Base-by-base conservation (phyloP, 768 basidiomycete genomes). In the Leccinum variicolor region DNA sequence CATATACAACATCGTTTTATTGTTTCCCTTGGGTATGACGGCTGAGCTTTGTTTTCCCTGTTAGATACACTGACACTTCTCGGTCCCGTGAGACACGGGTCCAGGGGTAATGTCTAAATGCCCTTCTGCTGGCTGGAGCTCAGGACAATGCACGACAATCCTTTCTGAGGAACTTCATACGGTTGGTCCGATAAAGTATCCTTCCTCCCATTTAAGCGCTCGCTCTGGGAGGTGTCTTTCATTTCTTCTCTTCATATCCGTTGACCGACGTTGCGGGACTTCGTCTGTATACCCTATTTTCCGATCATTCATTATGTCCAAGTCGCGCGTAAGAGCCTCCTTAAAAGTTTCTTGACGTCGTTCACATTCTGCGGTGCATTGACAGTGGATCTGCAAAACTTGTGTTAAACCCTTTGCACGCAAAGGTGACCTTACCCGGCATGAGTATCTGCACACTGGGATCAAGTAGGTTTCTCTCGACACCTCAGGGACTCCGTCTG, bases 381-480 rank as follows among this genome's bases (percentile, higher is more conserved):
- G n/a, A 45, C 31, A 79, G 76, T 76, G 69, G 67, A 55, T 56
- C 50, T 84, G 83, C 65, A 34, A 67, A 34, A 60, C 69, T 53
- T 89, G 86, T 72, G 26, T 47, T 6, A 85, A 80, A 62, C 53
- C 63, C 29, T 88, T 89, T 64, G 63, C 68, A 4, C 81, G 85
- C 48, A 82, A 79, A 66, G 81, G 81, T 21, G 88, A 89, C 66
- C 77, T 84, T 36, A 79, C 73, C 45, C 81, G 87, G 58, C 89
- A 90, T 62, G 58, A 75, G 52, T 60, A 66, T 21, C 65, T 80
- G 21, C 87, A 89, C 63, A 72, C 70, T 19, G 80, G 79, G 23
- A 64, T 74, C 47, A 84, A 75, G 87, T 87, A 52, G 5, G 73
- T 61, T 31, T 49, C 34, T 33, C 45, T 29, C 46, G n/a, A 25